Percentiles rank a stretch among this genome's conserved stretches.
Conservation (phyloP, 352 stramenopile genomes). For the Phytopythium delawarense region DNA sequence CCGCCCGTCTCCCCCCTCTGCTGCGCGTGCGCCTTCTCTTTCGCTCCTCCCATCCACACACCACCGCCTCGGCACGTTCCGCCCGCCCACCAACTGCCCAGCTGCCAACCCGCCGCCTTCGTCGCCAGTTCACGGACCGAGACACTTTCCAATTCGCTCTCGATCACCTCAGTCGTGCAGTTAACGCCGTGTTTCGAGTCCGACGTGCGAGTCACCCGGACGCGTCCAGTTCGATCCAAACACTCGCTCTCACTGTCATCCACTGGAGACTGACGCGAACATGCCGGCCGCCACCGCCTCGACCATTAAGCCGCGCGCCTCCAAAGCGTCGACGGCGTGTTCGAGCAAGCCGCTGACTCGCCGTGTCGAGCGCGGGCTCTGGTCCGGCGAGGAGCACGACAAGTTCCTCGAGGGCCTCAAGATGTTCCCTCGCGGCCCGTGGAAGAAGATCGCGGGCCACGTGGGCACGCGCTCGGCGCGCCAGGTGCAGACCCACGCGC, state of each 20-base stretch:
- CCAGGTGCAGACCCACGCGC: constrained; percentile 58
- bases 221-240: too few relatives aligned
- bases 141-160: background rate
- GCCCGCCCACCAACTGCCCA: too few relatives aligned
- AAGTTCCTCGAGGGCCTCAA: constrained; percentile 55
- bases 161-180: background rate
- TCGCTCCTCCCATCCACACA: background rate
- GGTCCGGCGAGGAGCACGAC: constrained; percentile 56
- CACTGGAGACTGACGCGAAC: background rate
- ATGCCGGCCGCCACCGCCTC: constrained; percentile 1
- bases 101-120: background rate
- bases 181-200: constrained; percentile 1
- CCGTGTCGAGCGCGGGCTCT: constrained; percentile 30
- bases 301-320: background rate
- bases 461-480: constrained; percentile 52
- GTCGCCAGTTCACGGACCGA: background rate
- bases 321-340: background rate
- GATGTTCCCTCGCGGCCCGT: constrained; percentile 46
- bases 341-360: background rate
- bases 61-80: background rate
- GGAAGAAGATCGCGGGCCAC: constrained; percentile 39
- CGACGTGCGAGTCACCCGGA: background rate
- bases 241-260: too few relatives aligned
- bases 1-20: background rate
- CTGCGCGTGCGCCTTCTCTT: too few relatives aligned